These are phyloP conservation scores for Diaporthe citri DNA, from an alignment of 2,329 filamentous ascomycete genomes.

Conservation along the genomic window DNA sequence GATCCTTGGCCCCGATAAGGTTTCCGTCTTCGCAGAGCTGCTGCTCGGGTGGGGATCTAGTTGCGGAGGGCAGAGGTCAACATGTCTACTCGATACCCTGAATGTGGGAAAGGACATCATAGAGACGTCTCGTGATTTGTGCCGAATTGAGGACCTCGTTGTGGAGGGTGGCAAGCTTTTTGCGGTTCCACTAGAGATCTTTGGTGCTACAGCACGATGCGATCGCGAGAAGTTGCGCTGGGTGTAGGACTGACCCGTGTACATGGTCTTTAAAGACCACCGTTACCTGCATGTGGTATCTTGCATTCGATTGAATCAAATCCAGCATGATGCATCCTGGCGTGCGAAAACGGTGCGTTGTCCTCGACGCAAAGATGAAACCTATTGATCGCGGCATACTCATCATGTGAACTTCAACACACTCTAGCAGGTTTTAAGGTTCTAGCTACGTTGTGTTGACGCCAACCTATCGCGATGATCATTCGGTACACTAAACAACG, in stretches of 20 bases:
- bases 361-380: neutral
- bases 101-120: neutral
- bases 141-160: neutral
- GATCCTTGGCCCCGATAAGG: conserved; percentile 7
- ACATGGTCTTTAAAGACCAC: neutral
- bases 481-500: neutral
- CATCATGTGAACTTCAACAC: neutral
- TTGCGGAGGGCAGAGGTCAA: neutral
- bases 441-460: neutral
- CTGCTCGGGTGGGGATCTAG: neutral
- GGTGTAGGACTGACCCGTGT: neutral
- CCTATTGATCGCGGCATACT: neutral
- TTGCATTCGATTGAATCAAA: neutral
- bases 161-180: conserved; percentile 1
- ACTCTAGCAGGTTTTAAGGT: conserved; percentile 2
- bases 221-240: neutral
- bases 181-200: neutral
- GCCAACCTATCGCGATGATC: neutral
- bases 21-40: neutral
- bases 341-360: neutral
- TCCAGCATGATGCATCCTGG: neutral
- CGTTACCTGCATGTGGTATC: neutral
- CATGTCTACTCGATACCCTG: neutral
- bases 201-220: neutral
- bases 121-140: neutral